phyloP scores from a whole-genome alignment of 176 grass and related monocot genomes.

The Oryza longistaminata region DNA sequence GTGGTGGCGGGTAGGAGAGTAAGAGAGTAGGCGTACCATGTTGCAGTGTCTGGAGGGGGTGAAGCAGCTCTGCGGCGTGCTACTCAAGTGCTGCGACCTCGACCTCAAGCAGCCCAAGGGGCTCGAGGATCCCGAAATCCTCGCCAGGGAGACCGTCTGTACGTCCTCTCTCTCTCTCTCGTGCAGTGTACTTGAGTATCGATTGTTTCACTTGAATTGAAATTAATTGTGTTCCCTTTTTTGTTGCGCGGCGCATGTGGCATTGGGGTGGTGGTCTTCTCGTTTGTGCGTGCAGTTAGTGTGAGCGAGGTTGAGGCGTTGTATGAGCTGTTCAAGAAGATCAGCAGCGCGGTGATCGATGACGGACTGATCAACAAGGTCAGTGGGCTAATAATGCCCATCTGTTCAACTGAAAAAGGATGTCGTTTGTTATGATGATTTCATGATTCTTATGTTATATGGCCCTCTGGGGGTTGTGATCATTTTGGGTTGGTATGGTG shows the following conservation, averaged over 20 bases:
- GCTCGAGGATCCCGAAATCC: slow-evolving; percentile 68
- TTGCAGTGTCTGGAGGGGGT: slow-evolving; percentile 81
- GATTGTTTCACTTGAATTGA: background rate
- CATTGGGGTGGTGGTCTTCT: background rate
- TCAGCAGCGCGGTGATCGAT: slow-evolving; percentile 91
- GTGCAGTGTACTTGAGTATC: background rate
- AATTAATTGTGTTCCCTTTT: background rate
- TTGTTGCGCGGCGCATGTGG: background rate
- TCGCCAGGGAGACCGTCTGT: slow-evolving; percentile 92
- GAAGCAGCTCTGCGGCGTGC: slow-evolving; percentile 54
- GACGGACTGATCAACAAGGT: slow-evolving; percentile 98
- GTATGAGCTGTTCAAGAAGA: slow-evolving; percentile 98
- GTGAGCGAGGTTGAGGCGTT: slow-evolving; percentile 85
- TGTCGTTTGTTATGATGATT: background rate
- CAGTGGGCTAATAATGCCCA: background rate
- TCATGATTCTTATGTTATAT: background rate
- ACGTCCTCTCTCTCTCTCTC: slow-evolving; percentile 19
- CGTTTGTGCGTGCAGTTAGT: slow-evolving; percentile 62
- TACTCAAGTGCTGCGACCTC: slow-evolving; percentile 71
- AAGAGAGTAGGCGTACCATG: slow-evolving; percentile 49
- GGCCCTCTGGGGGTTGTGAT: slow-evolving; percentile 2
- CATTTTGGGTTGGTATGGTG: slow-evolving; percentile 17
- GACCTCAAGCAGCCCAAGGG: slow-evolving; percentile 73
- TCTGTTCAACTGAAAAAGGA: background rate
- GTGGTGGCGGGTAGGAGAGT: background rate